Base-by-base conservation (phyloP, 768 basidiomycete genomes). In the Rhizopogon vulgaris region DNA sequence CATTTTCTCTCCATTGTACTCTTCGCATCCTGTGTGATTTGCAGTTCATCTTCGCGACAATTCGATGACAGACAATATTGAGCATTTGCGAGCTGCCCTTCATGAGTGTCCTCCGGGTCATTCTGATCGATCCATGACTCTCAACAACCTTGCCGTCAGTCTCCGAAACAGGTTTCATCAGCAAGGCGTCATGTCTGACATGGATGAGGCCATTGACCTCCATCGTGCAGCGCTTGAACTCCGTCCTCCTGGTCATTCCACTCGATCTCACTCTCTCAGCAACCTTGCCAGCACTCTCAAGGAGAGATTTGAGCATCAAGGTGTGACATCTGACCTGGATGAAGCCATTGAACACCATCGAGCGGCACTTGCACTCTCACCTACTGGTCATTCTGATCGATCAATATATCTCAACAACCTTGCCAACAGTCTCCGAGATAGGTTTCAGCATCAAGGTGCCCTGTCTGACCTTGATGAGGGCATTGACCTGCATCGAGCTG, bases 271-370 rank as follows among this genome's bases (percentile, higher is more conserved):
- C 10, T 22, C 41, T 11, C 41, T 63, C 15, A 54, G 54, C 34
- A 59, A 51, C 38, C 52, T 59, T 6, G 62, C 56, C 17, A 50
- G 14, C 32, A 30, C 38, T 9, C 52, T 60, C 25, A 18, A 15
- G 2, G 28, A 22, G 11, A 51, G 55, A 17, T 62, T 60, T 45
- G 15, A 48, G 24, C 53, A 55, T 42, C 27, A n/a, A n/a, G 47
- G 57, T 30, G 25, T 27, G 10, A n/a, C 28, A 2, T n/a, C 36
- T 15, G 61, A 60, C 42, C 43, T 58, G 9, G 56, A 55, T 22
- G 42, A 55, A 28, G 54, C 56, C 7, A 42, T 60, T n/a, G n/a
- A 38, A 0, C 43, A 2, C 6, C 6, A 28, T 32, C 25, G 15
- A 11, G 32, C 22, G 1, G 46, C 46, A 30, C 30, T 48, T 25